A percentile compares a stretch with the other conserved stretches of the same genome.
These are phyloP conservation scores for Pseudozyma sp. DNA, from an alignment of 1,284 basidiomycete genomes.

Conservation along the genomic window DNA sequence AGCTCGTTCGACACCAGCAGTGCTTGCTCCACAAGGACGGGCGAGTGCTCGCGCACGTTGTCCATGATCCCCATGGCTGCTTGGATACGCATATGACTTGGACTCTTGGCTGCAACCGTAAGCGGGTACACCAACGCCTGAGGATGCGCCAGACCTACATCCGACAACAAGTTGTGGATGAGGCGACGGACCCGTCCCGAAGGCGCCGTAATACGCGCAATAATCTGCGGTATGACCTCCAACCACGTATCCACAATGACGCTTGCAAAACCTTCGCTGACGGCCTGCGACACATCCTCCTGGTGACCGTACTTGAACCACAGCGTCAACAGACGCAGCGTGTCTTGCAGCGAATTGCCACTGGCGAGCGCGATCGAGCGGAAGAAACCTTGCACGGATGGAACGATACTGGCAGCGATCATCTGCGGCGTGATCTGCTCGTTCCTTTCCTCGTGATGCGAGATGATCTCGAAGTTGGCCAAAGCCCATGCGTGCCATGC, in stretches of 20 bases:
- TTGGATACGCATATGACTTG: constrained; percentile 82
- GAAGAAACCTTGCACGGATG: constrained; percentile 95
- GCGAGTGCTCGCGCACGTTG: constrained; percentile 92
- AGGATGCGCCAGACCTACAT: constrained; percentile 95
- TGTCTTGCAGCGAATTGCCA: constrained; percentile 94
- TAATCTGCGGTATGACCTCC: constrained; percentile 99
- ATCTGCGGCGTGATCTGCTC: constrained; percentile 79
- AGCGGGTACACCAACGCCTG: constrained; percentile 97
- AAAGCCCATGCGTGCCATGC: constrained; percentile 99
- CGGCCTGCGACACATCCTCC: constrained; percentile 89
- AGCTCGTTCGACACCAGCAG: constrained; percentile 91
- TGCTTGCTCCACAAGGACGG: constrained; percentile 90
- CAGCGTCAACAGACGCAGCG: constrained; percentile 88
- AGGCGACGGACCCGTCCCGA: constrained; percentile 86
- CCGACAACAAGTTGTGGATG: constrained; percentile 88
- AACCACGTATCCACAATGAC: constrained; percentile 98
- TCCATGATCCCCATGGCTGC: constrained; percentile 92
- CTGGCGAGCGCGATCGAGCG: constrained; percentile 87
- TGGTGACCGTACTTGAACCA: constrained; percentile 99
- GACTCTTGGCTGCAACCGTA: constrained; percentile 98
- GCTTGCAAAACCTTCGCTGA: constrained; percentile 86
- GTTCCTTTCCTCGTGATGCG: constrained; percentile 71
- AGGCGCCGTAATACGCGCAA: constrained; percentile 96
- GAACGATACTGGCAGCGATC: constrained; percentile 88
- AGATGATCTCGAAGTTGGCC: constrained; percentile 93